Evolutionary conservation across 225 moss, liverwort and hornwort genomes (phyloP), one percentile per base, ranked within the genome.

Genomic region (Marchantia polymorpha): DNA sequence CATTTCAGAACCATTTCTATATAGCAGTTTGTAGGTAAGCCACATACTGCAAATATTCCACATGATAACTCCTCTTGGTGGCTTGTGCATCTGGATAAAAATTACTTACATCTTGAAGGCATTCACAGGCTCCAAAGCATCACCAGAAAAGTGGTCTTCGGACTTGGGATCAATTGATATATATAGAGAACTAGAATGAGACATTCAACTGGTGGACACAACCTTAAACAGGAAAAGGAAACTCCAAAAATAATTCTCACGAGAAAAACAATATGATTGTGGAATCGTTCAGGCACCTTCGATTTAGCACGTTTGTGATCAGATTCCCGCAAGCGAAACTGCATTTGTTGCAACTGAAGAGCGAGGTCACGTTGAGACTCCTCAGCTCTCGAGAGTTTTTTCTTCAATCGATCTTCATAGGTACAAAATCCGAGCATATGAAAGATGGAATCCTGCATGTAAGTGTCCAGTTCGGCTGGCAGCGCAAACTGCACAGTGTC

Each of bases 291-390:
- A 8, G 22, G 46, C 85, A 94, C 94, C 91, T 91, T 94, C 17
- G 94, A 88, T 87, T 94, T 94, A 27, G 86, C 66, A 56, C 91
- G 85, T 80, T 89, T 92, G 63, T 82, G 73, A 30, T 94, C 96
- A 49, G 90, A 88, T 77, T 94, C 92, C 13, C 90, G 88, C 73
- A 94, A 79, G 31, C 91, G 87, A 58, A 78, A 84, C 65, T 91
- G 94, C 79, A 92, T 84, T 52, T 89, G 83, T 52, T 92, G 85
- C 76, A 90, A 79, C 77, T 94, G 90, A 66, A 90, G 79, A 52
- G 91, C 90, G 75, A 94, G 85, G 82, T 90, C 89, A 71, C 89
- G 82, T 58, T 91, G 88, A 48, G 88, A 89, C 78, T 92, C 92
- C 65, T 92, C 92, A 23, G 92, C 89, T 70, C 86, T 92, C 19